These are phyloP conservation scores for Mortierella claussenii DNA, from an alignment of 192 early-diverging fungal species.

Conservation along the genomic window DNA sequence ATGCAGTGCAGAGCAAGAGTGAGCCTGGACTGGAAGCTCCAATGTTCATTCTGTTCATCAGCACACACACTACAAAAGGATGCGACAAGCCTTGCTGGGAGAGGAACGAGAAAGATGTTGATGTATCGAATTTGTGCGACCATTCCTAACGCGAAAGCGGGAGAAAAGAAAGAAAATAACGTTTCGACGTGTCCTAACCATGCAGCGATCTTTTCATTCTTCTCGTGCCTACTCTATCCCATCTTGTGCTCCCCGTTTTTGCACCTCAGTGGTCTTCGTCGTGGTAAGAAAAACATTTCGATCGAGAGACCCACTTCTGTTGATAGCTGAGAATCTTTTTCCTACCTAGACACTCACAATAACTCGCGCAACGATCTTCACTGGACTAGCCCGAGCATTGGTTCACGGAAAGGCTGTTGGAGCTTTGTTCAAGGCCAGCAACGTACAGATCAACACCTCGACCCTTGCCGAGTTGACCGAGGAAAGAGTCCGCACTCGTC, in stretches of 20 bases:
- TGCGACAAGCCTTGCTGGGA: too few relatives aligned
- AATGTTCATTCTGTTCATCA: too few relatives aligned
- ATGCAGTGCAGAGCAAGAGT: too few relatives aligned
- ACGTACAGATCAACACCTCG: conserved; percentile 53
- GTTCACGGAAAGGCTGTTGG: conserved; percentile 73
- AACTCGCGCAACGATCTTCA: too few relatives aligned
- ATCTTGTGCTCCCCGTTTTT: not conserved
- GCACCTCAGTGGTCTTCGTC: conserved; percentile 57
- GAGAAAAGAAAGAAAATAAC: not conserved
- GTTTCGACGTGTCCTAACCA: not conserved
- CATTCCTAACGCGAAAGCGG: not conserved
- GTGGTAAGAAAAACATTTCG: conserved; percentile 57
- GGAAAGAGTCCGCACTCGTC: conserved; percentile 32
- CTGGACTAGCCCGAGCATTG: conserved; percentile 70
- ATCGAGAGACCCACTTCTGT: too few relatives aligned
- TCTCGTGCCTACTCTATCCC: not conserved
- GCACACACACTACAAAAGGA: too few relatives aligned
- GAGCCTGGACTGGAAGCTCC: too few relatives aligned
- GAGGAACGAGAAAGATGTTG: too few relatives aligned
- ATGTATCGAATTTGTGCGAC: not conserved
- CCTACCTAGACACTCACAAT: too few relatives aligned
- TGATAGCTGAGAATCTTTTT: too few relatives aligned
- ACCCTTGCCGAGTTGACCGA: conserved; percentile 31
- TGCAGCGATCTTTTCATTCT: not conserved
- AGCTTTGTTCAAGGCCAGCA: conserved; percentile 61